Evolutionary conservation across 345 rosid species (phyloP), one percentile per base, ranked within the genome.

Genomic region (Eucalyptus sp.): DNA sequence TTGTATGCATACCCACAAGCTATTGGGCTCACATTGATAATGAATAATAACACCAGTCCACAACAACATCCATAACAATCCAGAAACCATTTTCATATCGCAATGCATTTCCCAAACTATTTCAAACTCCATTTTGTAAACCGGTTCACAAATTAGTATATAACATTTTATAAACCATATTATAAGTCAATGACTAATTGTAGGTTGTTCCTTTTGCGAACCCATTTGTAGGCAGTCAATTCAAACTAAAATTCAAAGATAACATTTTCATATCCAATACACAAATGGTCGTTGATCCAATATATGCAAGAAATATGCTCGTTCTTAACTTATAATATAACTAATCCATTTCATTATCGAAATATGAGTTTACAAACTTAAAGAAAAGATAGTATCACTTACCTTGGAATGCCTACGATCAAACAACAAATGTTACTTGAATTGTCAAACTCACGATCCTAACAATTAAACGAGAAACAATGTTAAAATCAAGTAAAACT

Each of bases 41-140:
- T 56, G 27, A 56, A 0, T 24, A 22, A 56, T 5, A 24, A 9
- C 60, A 56, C 60, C 11, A 56, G 22, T 56, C 60, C 60, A 56
- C 60, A 56, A 56, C 27, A 56, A 56, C 12, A 22, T 9, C 60
- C 60, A 20, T 56, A 22, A 56, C 60, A 8, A 56, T 56, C 11
- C 0, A 56, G 0, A 56, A 56, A 56, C 11, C 62, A 56, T 8
- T 56, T 56, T 56, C 13, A 0, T 0, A 56, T 56, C 0, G 0
- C 62, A 56, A 9, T 56, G 27, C 27, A 22, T 22, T 56, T 22
- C 0, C 62, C 29, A 56, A 56, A 2, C 0, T 56, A 56, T 56
- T 56, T 56, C 62, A 56, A 56, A 56, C 29, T 56, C 13, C 29
- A 56, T 0, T 56, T 56, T 20, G 27, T 8, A 0, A 24, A 56